A percentile compares a stretch with the other conserved stretches of the same genome.
Conservation (phyloP, 1,284 basidiomycete species). For the Schizopora paradoxa region DNA sequence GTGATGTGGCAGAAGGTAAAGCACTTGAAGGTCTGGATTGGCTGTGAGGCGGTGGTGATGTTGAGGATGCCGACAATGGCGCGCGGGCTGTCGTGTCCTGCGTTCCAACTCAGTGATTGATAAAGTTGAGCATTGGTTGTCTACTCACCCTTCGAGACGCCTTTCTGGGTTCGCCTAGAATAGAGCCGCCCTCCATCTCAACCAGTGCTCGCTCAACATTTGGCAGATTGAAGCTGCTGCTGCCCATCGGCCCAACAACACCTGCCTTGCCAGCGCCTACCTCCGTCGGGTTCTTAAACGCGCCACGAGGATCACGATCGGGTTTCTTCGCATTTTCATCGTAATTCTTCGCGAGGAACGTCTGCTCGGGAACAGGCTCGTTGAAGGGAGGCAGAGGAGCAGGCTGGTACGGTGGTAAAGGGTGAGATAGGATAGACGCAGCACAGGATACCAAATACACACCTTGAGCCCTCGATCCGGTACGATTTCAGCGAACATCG, state of each 20-base stretch:
- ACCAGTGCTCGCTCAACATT: constrained; percentile 80
- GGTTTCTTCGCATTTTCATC: constrained; percentile 86
- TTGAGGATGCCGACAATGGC: constrained; percentile 23
- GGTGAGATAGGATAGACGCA: background rate
- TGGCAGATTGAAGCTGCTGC: constrained; percentile 76
- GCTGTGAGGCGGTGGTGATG: constrained; percentile 20
- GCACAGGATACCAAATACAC: constrained; percentile 18
- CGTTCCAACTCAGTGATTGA: background rate
- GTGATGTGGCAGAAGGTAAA: constrained; percentile 36
- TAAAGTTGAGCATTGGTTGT: background rate
- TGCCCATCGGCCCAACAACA: constrained; percentile 86
- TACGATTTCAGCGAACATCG: constrained; percentile 57
- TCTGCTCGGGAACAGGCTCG: constrained; percentile 76
- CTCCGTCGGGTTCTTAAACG: constrained; percentile 72
- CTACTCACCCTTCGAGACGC: constrained; percentile 21
- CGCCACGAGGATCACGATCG: constrained; percentile 81
- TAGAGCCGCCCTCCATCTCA: constrained; percentile 64
- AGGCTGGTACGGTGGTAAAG: constrained; percentile 36
- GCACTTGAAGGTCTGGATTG: constrained; percentile 29
- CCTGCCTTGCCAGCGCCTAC: constrained; percentile 45
- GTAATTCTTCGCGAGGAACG: constrained; percentile 83
- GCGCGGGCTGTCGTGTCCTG: constrained; percentile 23
- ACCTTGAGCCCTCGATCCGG: constrained; percentile 71
- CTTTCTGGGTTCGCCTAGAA: constrained; percentile 18
- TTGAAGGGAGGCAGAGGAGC: constrained; percentile 69